These are phyloP conservation scores for Fusarium decemcellulare DNA, from an alignment of 2,329 filamentous ascomycete genomes.

Conservation along the genomic window DNA sequence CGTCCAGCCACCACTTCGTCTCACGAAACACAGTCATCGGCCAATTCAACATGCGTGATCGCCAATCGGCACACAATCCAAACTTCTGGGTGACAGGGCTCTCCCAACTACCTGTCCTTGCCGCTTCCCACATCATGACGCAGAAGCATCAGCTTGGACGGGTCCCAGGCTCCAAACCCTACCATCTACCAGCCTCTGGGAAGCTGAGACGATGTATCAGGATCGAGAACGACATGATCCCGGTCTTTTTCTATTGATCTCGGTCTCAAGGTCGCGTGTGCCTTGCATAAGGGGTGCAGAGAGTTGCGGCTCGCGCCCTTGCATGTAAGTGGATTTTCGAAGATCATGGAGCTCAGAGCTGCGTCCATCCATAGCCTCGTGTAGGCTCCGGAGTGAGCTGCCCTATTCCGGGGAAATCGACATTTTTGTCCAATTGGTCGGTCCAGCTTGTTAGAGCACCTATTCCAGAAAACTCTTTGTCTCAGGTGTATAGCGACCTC, in stretches of 20 bases:
- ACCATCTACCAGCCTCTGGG: slow-evolving; percentile 27
- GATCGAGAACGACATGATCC: slow-evolving; percentile 1
- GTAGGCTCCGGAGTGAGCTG: neutral
- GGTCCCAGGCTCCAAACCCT: neutral
- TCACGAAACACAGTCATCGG: slow-evolving; percentile 5
- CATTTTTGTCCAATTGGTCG: slow-evolving; percentile 3
- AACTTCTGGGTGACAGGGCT: slow-evolving; percentile 1
- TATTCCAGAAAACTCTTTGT: neutral
- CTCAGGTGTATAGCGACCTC: no score
- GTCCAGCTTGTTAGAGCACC: no score
- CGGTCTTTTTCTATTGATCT: slow-evolving; percentile 4
- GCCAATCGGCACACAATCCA: slow-evolving; percentile 26
- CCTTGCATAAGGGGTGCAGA: slow-evolving; percentile 36
- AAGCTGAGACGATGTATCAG: slow-evolving; percentile 12
- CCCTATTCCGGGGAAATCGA: neutral
- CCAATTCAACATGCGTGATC: neutral
- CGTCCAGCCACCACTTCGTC: slow-evolving; percentile 25
- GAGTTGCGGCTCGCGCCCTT: slow-evolving; percentile 22
- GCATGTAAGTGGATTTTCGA: slow-evolving; percentile 21
- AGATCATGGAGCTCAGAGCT: slow-evolving; percentile 19
- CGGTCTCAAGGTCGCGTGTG: slow-evolving; percentile 18
- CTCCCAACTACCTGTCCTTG: neutral
- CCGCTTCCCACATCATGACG: slow-evolving; percentile 17
- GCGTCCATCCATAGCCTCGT: slow-evolving; percentile 3
- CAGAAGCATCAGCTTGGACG: slow-evolving; percentile 2